These are phyloP conservation scores for Diaporthe velutina DNA, from an alignment of 2,329 filamentous ascomycete species.

Conservation along the genomic window DNA sequence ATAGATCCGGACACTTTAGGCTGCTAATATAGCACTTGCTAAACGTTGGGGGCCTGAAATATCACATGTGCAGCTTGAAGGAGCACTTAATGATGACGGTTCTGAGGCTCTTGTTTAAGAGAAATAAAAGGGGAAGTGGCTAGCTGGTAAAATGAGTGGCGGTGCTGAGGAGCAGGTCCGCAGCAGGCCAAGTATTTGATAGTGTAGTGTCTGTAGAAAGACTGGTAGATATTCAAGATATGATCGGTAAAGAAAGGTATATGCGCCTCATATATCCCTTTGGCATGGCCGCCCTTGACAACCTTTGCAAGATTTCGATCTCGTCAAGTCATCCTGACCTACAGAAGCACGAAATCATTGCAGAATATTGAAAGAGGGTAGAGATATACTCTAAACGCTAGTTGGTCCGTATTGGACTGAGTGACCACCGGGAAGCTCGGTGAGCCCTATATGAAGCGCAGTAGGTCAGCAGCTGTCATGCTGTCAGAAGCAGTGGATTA, in stretches of 20 bases:
- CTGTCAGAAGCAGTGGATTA: neutral
- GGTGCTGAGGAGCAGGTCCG: too few relatives aligned
- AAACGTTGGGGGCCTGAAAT: neutral
- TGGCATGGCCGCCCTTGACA: neutral
- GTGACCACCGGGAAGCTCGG: conserved; percentile 18
- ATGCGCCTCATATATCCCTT: neutral
- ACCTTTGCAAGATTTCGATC: neutral
- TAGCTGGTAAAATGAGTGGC: too few relatives aligned
- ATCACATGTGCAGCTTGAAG: too few relatives aligned
- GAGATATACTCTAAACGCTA: neutral
- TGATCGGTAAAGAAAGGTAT: neutral
- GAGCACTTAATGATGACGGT: too few relatives aligned
- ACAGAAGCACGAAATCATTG: neutral
- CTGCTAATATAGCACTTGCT: neutral
- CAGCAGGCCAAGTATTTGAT: too few relatives aligned
- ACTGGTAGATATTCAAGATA: neutral
- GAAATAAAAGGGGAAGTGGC: too few relatives aligned
- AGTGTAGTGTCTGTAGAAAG: too few relatives aligned
- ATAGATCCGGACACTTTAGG: neutral
- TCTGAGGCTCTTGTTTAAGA: too few relatives aligned
- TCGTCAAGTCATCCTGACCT: neutral
- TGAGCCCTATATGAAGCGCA: conserved; percentile 11
- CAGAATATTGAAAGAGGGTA: neutral
- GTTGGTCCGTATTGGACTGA: neutral
- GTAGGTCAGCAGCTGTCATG: neutral